phyloP scores from a whole-genome alignment of 768 basidiomycete genomes.

The Mycena epipterygia region DNA sequence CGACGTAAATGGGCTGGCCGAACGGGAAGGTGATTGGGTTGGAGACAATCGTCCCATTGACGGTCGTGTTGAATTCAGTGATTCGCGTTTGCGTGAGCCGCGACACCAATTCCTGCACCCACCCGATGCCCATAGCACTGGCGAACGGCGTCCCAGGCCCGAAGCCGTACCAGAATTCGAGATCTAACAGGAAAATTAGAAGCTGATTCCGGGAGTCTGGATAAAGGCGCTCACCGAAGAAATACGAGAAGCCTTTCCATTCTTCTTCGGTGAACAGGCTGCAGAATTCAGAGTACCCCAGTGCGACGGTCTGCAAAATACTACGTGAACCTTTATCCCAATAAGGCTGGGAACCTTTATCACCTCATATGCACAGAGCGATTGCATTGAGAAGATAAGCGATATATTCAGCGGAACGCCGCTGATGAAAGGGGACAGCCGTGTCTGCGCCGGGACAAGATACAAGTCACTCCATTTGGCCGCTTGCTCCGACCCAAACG shows the following conservation, averaged over 20 bases:
- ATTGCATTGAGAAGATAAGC: not conserved
- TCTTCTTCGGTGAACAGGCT: conserved; percentile 90
- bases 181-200: not conserved
- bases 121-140: conserved; percentile 84
- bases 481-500: not conserved
- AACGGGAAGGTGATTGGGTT: conserved; percentile 79
- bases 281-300: conserved; percentile 93
- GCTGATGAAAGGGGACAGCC: not conserved
- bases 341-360: too few relatives aligned
- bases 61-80: conserved; percentile 78
- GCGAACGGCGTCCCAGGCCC: conserved; percentile 88
- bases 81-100: conserved; percentile 85
- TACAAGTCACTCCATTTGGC: conserved; percentile 3
- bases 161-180: conserved; percentile 65
- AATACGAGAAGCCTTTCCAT: conserved; percentile 91
- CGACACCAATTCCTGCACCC: conserved; percentile 88
- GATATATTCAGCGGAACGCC: not conserved
- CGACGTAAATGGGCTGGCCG: conserved; percentile 81
- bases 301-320: conserved; percentile 81
- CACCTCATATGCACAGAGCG: conserved; percentile 16
- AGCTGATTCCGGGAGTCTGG: not conserved
- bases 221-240: conserved; percentile 20
- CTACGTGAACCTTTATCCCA: not conserved
- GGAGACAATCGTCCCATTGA: conserved; percentile 85
- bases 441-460: not conserved